Percentiles rank a stretch among this genome's conserved stretches.
These are phyloP conservation scores for Chaetomium globosum DNA, from an alignment of 2,329 filamentous ascomycete genomes.

Conservation along the genomic window DNA sequence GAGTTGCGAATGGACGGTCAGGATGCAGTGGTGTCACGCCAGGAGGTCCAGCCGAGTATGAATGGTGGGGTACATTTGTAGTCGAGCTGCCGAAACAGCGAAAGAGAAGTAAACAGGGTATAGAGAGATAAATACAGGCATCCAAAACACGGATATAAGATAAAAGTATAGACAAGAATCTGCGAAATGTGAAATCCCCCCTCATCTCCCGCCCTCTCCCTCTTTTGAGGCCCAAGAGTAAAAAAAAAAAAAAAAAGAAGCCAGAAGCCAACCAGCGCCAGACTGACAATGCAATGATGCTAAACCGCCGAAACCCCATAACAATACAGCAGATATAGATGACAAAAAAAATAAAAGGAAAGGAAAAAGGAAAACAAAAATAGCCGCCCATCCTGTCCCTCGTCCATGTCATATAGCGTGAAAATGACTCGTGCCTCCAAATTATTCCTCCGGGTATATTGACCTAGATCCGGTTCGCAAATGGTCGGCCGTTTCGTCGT, in stretches of 20 bases:
- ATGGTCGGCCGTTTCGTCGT: constrained; percentile 16
- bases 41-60: not conserved
- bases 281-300: constrained; percentile 23
- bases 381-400: not conserved
- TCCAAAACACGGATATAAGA: constrained; percentile 1
- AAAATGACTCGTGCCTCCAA: not conserved
- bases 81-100: not conserved
- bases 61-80: not conserved
- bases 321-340: constrained; percentile 13
- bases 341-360: constrained; percentile 3
- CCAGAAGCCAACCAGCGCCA: constrained; percentile 14
- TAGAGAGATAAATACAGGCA: constrained; percentile 16
- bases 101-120: not conserved
- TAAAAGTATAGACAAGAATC: constrained; percentile 7
- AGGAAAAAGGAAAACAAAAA: constrained; percentile 8
- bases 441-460: not conserved
- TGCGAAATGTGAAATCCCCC: not conserved
- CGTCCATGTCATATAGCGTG: constrained; percentile 8
- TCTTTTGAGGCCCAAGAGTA: not conserved
- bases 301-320: constrained; percentile 11
- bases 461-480: not conserved
- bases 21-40: not conserved
- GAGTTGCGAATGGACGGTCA: not conserved
- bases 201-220: not conserved
- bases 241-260: constrained; percentile 13